These are phyloP conservation scores for Collybia sordida DNA, from an alignment of 768 basidiomycete species.

Conservation along the genomic window DNA sequence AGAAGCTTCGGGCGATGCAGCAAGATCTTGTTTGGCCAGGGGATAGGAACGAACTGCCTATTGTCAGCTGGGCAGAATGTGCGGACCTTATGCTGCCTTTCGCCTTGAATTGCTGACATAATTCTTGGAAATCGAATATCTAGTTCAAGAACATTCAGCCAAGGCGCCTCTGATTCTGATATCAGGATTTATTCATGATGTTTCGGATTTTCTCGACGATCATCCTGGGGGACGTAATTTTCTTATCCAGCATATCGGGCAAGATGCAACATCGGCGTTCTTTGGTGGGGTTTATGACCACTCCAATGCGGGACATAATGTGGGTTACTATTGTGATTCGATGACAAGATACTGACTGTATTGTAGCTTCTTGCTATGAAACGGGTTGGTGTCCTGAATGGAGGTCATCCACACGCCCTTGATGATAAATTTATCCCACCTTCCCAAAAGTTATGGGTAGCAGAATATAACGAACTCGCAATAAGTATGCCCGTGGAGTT, in stretches of 20 bases:
- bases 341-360: background rate
- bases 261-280: conserved; percentile 91
- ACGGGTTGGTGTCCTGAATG: conserved; percentile 65
- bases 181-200: conserved; percentile 93
- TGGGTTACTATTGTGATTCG: too few species aligned
- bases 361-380: conserved; percentile 66
- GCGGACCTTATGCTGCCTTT: conserved; percentile 23
- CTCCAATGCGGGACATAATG: conserved; percentile 69
- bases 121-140: background rate
- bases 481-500: too few species aligned
- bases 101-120: background rate
- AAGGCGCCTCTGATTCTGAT: conserved; percentile 83
- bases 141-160: conserved; percentile 78
- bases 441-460: conserved; percentile 35
- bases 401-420: conserved; percentile 34
- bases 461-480: conserved; percentile 16
- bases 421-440: conserved; percentile 39
- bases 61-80: conserved; percentile 89
- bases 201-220: conserved; percentile 80
- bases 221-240: conserved; percentile 91
- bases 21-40: conserved; percentile 79
- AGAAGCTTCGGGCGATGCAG: conserved; percentile 76
- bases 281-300: conserved; percentile 92
- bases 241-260: conserved; percentile 82
- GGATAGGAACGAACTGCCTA: conserved; percentile 69